Conservation (phyloP, 495 filamentous ascomycete species). For the Xylaria intraflava region DNA sequence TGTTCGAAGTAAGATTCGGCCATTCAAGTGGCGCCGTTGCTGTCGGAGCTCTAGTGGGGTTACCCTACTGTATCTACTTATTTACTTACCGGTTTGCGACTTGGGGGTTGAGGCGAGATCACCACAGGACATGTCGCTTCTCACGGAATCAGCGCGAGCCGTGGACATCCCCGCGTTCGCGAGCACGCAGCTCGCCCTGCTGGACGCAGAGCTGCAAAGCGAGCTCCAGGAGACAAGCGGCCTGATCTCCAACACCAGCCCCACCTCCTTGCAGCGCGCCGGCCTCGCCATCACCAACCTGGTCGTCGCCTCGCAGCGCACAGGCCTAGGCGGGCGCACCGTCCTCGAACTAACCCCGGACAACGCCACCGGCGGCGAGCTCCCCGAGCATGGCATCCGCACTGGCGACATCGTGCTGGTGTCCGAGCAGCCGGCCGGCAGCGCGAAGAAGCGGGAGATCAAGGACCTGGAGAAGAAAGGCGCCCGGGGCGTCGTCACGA, state of each 20-base stretch:
- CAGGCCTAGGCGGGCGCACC: conserved; percentile 80
- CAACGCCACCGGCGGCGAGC: conserved; percentile 52
- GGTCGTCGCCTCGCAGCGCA: conserved; percentile 68
- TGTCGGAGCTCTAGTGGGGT: too few species aligned
- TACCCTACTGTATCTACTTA: too few species aligned
- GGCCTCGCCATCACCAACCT: conserved; percentile 85
- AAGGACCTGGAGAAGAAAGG: conserved; percentile 57
- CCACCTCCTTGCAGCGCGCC: conserved; percentile 69
- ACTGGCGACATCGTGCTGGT: conserved; percentile 84
- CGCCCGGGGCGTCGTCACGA: conserved; percentile 74
- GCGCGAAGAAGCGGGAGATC: conserved; percentile 66
- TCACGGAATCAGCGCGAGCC: conserved; percentile 13
- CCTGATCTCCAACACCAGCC: conserved; percentile 64
- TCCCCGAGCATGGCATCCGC: conserved; percentile 78
- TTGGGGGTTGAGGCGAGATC: too few species aligned
- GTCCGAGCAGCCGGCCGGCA: conserved; percentile 62
- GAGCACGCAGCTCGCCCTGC: conserved; percentile 66
- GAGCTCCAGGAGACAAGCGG: conserved; percentile 67
- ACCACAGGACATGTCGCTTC: conserved; percentile 35
- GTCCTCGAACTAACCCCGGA: conserved; percentile 78
- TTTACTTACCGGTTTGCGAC: too few species aligned
- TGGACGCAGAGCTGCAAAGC: conserved; percentile 68
- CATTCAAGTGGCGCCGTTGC: too few species aligned
- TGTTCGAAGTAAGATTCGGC: too few species aligned
- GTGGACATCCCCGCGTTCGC: conserved; percentile 74